Base-by-base conservation (phyloP, 306 rosid genomes). In the Lablab purpureus region DNA sequence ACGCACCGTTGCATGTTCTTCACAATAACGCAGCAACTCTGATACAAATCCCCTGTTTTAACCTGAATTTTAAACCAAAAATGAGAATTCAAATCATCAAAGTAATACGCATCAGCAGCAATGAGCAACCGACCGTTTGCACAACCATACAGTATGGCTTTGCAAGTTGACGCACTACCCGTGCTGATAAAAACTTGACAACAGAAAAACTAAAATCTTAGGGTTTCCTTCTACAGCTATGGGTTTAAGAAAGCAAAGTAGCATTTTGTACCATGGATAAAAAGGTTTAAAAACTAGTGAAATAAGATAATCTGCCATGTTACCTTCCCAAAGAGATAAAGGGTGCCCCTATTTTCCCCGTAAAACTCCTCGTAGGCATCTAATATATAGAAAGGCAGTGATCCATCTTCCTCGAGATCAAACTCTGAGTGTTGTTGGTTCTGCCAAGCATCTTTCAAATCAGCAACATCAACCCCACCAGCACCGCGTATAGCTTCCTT, bases 291-390 rank as follows among this genome's bases (percentile, higher is more conserved):
- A 23, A 63, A 51, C 3, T 36, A 51, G 27, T 5, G 23, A 80
- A 52, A 51, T 19, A 40, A 46, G 43, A 65, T 2, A 52, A 27
- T 40, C 12, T 28, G 36, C 10, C 19, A 3, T 17, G 21, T 4
- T 81, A 95, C 99, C 99, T 95, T 95, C 76, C 99, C 99, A 82
- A 95, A 95, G 63, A 95, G 88, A 88, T 91, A 95, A 60, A 95
- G 68, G 41, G 75, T 91, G 30, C 98, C 99, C 88, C n/a, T 78
- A 46, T 90, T 95, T 72, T 84, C 83, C 50, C 99, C 97, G 66
- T 90, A 86, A 66, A 77, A 91, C 88, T 95, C 99, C 76, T 95
- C 98, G 1, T 93, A 82, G 45, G 98, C 96, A 84, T 95, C 99
- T 19, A 95, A 66, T 18, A 93, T 63, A 77, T 91, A 95, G 82